A percentile compares a stretch with the other conserved stretches of the same genome.
phyloP scores from a whole-genome alignment of 1,284 basidiomycete species.

The Naganishia sp. region DNA sequence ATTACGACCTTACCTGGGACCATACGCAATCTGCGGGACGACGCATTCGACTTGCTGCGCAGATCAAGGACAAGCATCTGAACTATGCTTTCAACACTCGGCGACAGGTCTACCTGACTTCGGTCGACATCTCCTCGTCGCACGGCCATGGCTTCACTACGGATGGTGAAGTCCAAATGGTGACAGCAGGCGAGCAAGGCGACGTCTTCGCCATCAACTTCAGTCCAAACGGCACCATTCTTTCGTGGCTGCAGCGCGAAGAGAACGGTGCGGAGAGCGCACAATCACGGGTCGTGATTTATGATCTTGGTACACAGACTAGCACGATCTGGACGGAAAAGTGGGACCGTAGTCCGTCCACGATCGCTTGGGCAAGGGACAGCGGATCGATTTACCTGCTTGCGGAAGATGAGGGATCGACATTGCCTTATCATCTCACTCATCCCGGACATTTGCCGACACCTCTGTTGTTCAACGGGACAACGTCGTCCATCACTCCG shows the following conservation, averaged over 20 bases:
- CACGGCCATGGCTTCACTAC: constrained; percentile 57
- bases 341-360: constrained; percentile 78
- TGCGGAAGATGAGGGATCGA: constrained; percentile 68
- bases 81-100: constrained; percentile 63
- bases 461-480: constrained; percentile 45
- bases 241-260: constrained; percentile 82
- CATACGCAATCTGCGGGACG: constrained; percentile 58
- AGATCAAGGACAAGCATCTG: constrained; percentile 75
- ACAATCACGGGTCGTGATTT: constrained; percentile 68
- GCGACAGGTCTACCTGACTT: constrained; percentile 53
- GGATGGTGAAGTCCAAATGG: constrained; percentile 48
- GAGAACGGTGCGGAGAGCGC: constrained; percentile 81
- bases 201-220: constrained; percentile 72
- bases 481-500: constrained; percentile 39
- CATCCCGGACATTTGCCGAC: constrained; percentile 44
- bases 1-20: constrained; percentile 54
- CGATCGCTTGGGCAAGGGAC: constrained; percentile 68
- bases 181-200: constrained; percentile 80
- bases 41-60: constrained; percentile 70
- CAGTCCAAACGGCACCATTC: constrained; percentile 66
- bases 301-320: constrained; percentile 54
- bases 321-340: constrained; percentile 58
- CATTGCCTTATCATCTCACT: constrained; percentile 49
- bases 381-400: constrained; percentile 70
- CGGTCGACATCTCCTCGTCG: constrained; percentile 40